Evolutionary conservation across 2,329 filamentous ascomycete genomes (phyloP), one percentile per base, ranked within the genome.

Genomic region (Botryotinia narcissicola): DNA sequence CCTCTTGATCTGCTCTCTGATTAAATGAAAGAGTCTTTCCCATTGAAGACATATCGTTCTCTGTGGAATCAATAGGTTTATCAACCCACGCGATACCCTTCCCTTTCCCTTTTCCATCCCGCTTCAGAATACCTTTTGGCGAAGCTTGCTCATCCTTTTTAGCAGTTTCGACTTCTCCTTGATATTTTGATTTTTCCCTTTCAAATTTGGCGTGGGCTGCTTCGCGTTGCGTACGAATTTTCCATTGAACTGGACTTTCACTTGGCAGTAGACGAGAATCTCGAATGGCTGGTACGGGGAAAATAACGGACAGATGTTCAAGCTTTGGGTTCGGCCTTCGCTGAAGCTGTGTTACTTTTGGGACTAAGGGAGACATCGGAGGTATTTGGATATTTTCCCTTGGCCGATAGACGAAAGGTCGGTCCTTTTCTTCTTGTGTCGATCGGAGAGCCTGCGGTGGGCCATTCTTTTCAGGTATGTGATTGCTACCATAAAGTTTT

Each of bases 1-100:
- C 61, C 22, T 68, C 61, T 54, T 32, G 66, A 32, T 68, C 48
- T 48, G 48, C 70, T 59, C 44, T 67, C 32, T 72, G 61, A 9
- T 68, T 60, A 29, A 44, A 32, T 14, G 48, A 67, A 25, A 51
- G 48, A 35, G 48, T 51, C 5, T 57, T 37, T 29, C 25, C 20
- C 32, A 20, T 51, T 22, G 8, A 16, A 6, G 18, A 51, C 22
- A 32, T 25, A 16, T 48, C 25, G 37, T 35, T 29, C 1, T 44
- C 48, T 25, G 40, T 12, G 16, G 4, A 29, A 14, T 42, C 66
- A 42, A 18, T 42, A 42, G 48, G n/a, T 29, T 18, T 48, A 42
- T 42, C 66, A 42, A 18, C 48, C 66, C 66, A 68, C 42, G 66
- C 37, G 29, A 68, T 57, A 3, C 16, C 35, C 66, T 57, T 68